Evolutionary conservation across 2,329 filamentous ascomycete genomes (phyloP), one percentile per base, ranked within the genome.

Genomic region (Hypomyces rosellus): DNA sequence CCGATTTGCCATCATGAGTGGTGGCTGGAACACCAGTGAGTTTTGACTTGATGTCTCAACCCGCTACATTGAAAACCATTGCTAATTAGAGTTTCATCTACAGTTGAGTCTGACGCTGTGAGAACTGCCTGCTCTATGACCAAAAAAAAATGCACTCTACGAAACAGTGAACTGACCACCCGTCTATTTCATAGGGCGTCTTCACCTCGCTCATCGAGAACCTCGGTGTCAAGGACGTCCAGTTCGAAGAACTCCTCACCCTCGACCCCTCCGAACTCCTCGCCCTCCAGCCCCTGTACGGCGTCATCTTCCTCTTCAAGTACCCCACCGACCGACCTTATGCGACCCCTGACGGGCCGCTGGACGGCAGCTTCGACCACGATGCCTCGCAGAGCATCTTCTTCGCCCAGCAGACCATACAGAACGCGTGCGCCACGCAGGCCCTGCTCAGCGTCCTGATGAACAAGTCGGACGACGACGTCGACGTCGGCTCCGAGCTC

Each of bases 281-380:
- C 40, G 74, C 84, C 57, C 79, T 90, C 34, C 84, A 86, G 60
- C 87, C 88, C 15, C 78, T 96, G 48, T 95, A 96, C 73, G 93
- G 93, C 63, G 89, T 99, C 59, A 96, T 99, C 64, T 99, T 99
- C 72, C 88, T 99, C 68, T 99, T 99, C 84, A 97, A 96, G 74
- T 99, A 88, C 71, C 88, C 82, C 46, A 90, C 83, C 54, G 84
- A 87, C 65, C 80, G 69, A 54, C 80, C 75, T 60, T 85, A 76
- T 73, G 81, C 73, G 36, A 69, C 69, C 54, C 71, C 77, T 39
- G 76, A 81, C 50, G 78, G 78, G 41, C 90, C 91, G 0, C 80
- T 83, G 57, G 91, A 97, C 67, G 93, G 93, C 54, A 76, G 73
- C 34, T 96, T 89, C 68, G 90, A 96, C 72, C 75, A 82, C 59